phyloP scores from a whole-genome alignment of 2,329 filamentous ascomycete species.

The Ophiostoma piceae region DNA sequence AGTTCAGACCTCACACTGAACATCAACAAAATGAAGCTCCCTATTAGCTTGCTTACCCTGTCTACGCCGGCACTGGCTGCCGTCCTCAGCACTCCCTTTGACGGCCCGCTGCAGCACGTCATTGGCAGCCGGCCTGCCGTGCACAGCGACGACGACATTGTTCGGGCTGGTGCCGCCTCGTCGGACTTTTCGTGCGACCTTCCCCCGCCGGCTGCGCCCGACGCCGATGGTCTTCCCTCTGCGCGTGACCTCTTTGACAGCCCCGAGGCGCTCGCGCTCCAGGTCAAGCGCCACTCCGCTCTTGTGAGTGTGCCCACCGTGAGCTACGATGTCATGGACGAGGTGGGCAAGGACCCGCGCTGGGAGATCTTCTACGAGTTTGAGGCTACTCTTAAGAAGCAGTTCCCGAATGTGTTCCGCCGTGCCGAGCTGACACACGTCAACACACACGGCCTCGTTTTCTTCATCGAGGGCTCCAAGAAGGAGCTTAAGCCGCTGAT shows the following conservation, averaged over 20 bases:
- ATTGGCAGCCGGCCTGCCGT: constrained; percentile 6
- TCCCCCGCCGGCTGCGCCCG: constrained; percentile 25
- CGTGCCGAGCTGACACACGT: constrained; percentile 43
- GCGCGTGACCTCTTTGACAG: constrained; percentile 25
- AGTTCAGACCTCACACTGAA: not conserved
- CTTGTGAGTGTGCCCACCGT: constrained; percentile 34
- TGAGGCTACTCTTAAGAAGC: constrained; percentile 43
- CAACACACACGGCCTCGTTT: constrained; percentile 56
- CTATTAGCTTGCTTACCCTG: constrained; percentile 15
- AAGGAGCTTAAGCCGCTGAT: constrained; percentile 49
- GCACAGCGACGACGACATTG: not conserved
- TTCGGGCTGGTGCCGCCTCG: not conserved
- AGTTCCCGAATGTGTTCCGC: constrained; percentile 49
- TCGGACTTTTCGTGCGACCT: constrained; percentile 26
- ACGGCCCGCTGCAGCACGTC: constrained; percentile 17
- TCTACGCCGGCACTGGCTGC: constrained; percentile 20
- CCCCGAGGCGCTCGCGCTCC: constrained; percentile 20
- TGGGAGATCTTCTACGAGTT: constrained; percentile 57
- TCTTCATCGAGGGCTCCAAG: constrained; percentile 52
- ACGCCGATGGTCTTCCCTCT: constrained; percentile 22
- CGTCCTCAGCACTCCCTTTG: constrained; percentile 5
- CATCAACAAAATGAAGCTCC: constrained; percentile 14
- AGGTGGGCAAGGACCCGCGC: constrained; percentile 49
- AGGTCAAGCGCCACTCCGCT: constrained; percentile 32
- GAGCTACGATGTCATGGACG: constrained; percentile 42